Base-by-base conservation (phyloP, 1,139 yeast genomes). In the Debaryomyces subglobosus region DNA sequence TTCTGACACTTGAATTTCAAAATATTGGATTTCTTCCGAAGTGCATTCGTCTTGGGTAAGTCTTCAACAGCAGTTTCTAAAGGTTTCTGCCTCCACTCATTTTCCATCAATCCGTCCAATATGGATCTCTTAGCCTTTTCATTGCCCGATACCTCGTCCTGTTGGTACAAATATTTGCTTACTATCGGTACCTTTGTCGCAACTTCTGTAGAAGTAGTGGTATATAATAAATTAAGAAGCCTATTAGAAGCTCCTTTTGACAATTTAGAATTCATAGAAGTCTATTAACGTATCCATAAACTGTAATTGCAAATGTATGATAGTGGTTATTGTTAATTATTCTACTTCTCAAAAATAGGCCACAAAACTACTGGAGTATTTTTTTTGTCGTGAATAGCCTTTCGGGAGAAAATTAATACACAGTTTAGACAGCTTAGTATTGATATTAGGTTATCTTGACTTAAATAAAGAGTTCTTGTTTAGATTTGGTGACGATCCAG, bases 1-100 rank as follows among this genome's bases (percentile, higher is more conserved):
- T 71, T 71, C 15, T 64, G 64, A 44, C 79, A 69, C 8, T 56
- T 55, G 48, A 77, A 70, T 44, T 59, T 56, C 33, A 81, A 63
- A 2, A 80, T 58, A 47, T 66, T 71, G 10, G 74, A 58, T 24
- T 50, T 48, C 15, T 45, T 36, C 24, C 42, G 47, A 8, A 52
- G 52, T n/a, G 24, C 33, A 8, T 23, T 15, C 0, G 27, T 12
- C 5, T 49, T 45, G 2, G 63, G 62, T 7, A 68, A 52, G 34
- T 64, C 72, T 2, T 47, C 47, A 4, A 61, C 46, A 0, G 75
- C 77, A 12, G 49, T 50, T 3, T 37, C 49, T 41, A 64, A 47
- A 2, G 72, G 74, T 36, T 55, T 60, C 48, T 68, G 71, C 35
- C 56, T 57, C 74, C 75, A 71, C 39, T 62, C 65, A 44, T 68